Percentiles rank a stretch among this genome's conserved stretches.
These are phyloP conservation scores for Aspergillus ellipticus DNA, from an alignment of 495 filamentous ascomycete genomes.

Conservation along the genomic window DNA sequence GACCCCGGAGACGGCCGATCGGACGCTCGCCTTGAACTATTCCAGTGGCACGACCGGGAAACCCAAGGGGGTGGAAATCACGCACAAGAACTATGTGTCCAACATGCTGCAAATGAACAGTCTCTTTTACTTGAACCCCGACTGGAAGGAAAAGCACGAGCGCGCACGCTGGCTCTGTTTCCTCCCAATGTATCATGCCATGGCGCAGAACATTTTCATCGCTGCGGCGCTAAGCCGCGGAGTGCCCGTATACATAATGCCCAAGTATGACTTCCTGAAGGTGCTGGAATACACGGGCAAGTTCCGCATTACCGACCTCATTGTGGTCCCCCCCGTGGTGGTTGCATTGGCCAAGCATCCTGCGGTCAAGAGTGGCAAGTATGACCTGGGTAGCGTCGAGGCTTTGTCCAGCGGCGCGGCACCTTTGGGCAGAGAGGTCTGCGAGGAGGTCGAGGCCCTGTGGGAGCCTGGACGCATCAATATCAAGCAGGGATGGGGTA, in stretches of 20 bases:
- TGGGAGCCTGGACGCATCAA: conserved; percentile 54
- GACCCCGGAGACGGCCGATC: conserved; percentile 34
- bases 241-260: conserved; percentile 66
- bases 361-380: conserved; percentile 50
- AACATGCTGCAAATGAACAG: conserved; percentile 60
- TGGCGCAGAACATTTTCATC: conserved; percentile 48
- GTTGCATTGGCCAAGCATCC: conserved; percentile 71
- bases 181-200: conserved; percentile 73
- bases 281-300: conserved; percentile 66
- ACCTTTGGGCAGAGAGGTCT: conserved; percentile 61
- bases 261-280: conserved; percentile 66
- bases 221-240: conserved; percentile 34
- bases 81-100: conserved; percentile 67
- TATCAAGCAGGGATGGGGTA: conserved; percentile 80
- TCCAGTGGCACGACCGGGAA: conserved; percentile 76
- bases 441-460: conserved; percentile 52
- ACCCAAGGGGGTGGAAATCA: conserved; percentile 80
- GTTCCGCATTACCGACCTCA: conserved; percentile 63
- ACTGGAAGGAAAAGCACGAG: conserved; percentile 35
- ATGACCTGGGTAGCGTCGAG: conserved; percentile 64
- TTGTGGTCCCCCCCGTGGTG: conserved; percentile 64
- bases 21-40: conserved; percentile 63
- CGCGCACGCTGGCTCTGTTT: conserved; percentile 52
- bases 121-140: conserved; percentile 42
- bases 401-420: conserved; percentile 58